These are phyloP conservation scores for Neurospora tetraspora DNA, from an alignment of 495 filamentous ascomycete genomes.

Conservation along the genomic window DNA sequence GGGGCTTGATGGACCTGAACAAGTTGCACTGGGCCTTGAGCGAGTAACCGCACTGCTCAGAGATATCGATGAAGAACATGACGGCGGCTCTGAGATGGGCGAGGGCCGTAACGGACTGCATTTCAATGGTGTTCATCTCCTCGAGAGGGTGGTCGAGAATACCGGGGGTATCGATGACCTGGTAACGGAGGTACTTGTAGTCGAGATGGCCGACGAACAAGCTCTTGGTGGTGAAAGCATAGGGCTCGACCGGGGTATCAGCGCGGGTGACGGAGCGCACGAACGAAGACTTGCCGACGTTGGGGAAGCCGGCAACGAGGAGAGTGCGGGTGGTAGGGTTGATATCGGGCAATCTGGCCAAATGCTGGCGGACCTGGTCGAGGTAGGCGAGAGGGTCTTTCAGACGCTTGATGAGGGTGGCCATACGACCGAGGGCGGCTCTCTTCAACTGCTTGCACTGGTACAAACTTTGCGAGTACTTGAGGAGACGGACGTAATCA, in stretches of 20 bases:
- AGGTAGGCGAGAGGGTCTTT: slow-evolving; percentile 93
- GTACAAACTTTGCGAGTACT: slow-evolving; percentile 88
- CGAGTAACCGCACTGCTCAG: slow-evolving; percentile 94
- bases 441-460: slow-evolving; percentile 45
- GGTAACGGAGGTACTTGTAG: slow-evolving; percentile 69
- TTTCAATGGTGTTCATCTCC: slow-evolving; percentile 99
- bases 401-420: slow-evolving; percentile 83
- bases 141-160: slow-evolving; percentile 96
- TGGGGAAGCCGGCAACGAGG: slow-evolving; percentile 93
- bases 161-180: slow-evolving; percentile 76
- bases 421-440: slow-evolving; percentile 71
- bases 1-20: slow-evolving; percentile 88
- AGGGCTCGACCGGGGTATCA: slow-evolving; percentile 96
- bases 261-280: slow-evolving; percentile 83
- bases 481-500: slow-evolving; percentile 83
- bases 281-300: slow-evolving; percentile 95
- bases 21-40: slow-evolving; percentile 83
- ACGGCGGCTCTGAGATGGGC: slow-evolving; percentile 91
- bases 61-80: slow-evolving; percentile 96
- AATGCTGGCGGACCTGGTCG: slow-evolving; percentile 95
- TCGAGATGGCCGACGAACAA: slow-evolving; percentile 98
- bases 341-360: slow-evolving; percentile 93
- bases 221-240: slow-evolving; percentile 97
- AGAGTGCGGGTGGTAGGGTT: slow-evolving; percentile 94
- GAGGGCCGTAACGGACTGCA: slow-evolving; percentile 94